Evolutionary conservation across 2,329 filamentous ascomycete species (phyloP).

Genomic region (Teratosphaeria epicoccoides): DNA sequence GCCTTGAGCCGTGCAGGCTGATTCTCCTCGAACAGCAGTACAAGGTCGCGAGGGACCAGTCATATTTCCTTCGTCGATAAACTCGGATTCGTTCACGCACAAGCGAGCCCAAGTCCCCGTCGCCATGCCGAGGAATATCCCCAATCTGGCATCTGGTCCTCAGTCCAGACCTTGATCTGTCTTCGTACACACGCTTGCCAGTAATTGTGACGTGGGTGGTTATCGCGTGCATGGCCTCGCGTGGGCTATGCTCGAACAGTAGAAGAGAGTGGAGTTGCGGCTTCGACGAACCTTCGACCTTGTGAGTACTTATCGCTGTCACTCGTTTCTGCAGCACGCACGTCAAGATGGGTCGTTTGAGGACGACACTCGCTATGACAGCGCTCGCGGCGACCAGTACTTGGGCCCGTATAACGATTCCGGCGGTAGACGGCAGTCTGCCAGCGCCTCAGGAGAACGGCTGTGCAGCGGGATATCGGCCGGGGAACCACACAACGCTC

Average conservation of each 20-base stretch:
- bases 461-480: conserved; percentile 9
- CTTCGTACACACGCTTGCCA: background rate
- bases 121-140: background rate
- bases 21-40: too few relatives aligned
- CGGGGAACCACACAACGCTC: conserved; percentile 8
- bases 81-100: too few relatives aligned
- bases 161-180: background rate
- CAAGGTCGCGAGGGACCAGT: too few relatives aligned
- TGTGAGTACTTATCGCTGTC: background rate
- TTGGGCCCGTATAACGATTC: conserved; percentile 2
- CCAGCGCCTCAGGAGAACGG: conserved; percentile 2
- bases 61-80: too few relatives aligned
- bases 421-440: conserved; percentile 4
- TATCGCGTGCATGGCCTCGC: too few relatives aligned
- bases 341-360: background rate
- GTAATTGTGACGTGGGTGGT: background rate
- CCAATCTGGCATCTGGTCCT: background rate
- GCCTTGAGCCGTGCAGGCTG: too few relatives aligned
- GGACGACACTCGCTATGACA: background rate
- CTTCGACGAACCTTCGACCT: background rate
- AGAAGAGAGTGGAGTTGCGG: background rate
- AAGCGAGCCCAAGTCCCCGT: too few relatives aligned
- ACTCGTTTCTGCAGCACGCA: background rate
- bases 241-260: too few relatives aligned
- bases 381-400: background rate